Evolutionary conservation across 1,284 basidiomycete species (phyloP).

Genomic region (Irpex sp.): DNA sequence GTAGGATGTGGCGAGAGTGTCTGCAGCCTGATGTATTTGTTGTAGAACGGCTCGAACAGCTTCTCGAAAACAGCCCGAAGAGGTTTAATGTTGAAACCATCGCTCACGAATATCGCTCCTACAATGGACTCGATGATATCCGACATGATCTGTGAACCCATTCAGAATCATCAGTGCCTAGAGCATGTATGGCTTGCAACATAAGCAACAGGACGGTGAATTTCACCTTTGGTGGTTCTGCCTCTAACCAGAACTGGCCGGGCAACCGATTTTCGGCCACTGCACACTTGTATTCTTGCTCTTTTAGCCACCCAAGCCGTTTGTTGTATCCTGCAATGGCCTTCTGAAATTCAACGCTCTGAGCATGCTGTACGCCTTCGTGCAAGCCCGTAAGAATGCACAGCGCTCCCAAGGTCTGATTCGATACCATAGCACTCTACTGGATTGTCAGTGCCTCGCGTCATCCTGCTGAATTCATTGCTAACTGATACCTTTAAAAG

Average conservation of each 20-base stretch:
- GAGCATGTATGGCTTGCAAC: background rate
- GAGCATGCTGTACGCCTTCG: conserved; percentile 23
- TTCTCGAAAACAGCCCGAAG: conserved; percentile 62
- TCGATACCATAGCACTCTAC: conserved; percentile 80
- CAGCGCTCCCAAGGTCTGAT: conserved; percentile 67
- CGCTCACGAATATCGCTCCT: conserved; percentile 74
- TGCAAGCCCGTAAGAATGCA: conserved; percentile 67
- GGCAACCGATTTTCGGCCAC: conserved; percentile 43
- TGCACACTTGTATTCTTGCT: conserved; percentile 46
- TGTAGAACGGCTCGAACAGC: conserved; percentile 69
- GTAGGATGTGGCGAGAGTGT: conserved; percentile 73
- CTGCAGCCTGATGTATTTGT: conserved; percentile 63
- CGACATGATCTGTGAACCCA: conserved; percentile 51
- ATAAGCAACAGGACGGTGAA: background rate
- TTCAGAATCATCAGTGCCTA: background rate
- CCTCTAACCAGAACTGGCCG: conserved; percentile 73
- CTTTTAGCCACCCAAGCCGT: conserved; percentile 43
- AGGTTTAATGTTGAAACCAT: conserved; percentile 57
- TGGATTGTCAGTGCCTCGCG: conserved; percentile 2
- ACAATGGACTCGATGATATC: conserved; percentile 76
- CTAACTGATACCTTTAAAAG: conserved; percentile 58
- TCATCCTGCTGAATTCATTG: background rate
- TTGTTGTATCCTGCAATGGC: conserved; percentile 53
- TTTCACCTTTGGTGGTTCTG: conserved; percentile 70
- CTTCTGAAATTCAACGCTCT: background rate